Percentiles rank a stretch among this genome's conserved stretches.
phyloP scores from a whole-genome alignment of 2,329 filamentous ascomycete genomes.

The Balansia obtecta region DNA sequence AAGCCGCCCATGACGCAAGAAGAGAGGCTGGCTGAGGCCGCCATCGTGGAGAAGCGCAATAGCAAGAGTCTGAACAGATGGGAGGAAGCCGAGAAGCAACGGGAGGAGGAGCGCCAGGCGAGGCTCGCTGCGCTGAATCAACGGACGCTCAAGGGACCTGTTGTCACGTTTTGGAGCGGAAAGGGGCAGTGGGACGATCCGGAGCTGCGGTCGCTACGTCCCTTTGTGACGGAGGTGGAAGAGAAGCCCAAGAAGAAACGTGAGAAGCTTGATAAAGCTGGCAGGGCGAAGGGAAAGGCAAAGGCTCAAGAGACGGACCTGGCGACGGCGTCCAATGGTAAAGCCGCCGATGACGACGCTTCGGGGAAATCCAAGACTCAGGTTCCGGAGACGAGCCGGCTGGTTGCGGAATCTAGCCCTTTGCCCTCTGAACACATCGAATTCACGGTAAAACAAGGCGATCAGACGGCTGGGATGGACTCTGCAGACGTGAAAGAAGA shows the following conservation, averaged over 20 bases:
- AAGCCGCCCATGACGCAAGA: slow-evolving; percentile 78
- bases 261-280: slow-evolving; percentile 24
- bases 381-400: neutral
- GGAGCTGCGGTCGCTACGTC: slow-evolving; percentile 59
- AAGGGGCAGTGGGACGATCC: slow-evolving; percentile 69
- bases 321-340: neutral
- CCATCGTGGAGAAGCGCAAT: slow-evolving; percentile 72
- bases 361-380: neutral
- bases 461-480: too few relatives aligned
- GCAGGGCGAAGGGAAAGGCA: slow-evolving; percentile 16
- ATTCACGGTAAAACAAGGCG: neutral
- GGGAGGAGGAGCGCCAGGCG: slow-evolving; percentile 70
- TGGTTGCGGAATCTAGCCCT: neutral
- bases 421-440: neutral
- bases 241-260: slow-evolving; percentile 49
- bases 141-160: slow-evolving; percentile 74
- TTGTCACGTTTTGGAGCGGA: slow-evolving; percentile 91
- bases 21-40: slow-evolving; percentile 72
- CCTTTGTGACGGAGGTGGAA: slow-evolving; percentile 48
- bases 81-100: slow-evolving; percentile 84
- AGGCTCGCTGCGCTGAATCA: slow-evolving; percentile 82
- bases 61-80: slow-evolving; percentile 83
- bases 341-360: slow-evolving; percentile 6
- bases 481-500: neutral
- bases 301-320: neutral